Conservation (phyloP, 108 stramenopile genomes). For the Aurantiochytrium sp. region DNA sequence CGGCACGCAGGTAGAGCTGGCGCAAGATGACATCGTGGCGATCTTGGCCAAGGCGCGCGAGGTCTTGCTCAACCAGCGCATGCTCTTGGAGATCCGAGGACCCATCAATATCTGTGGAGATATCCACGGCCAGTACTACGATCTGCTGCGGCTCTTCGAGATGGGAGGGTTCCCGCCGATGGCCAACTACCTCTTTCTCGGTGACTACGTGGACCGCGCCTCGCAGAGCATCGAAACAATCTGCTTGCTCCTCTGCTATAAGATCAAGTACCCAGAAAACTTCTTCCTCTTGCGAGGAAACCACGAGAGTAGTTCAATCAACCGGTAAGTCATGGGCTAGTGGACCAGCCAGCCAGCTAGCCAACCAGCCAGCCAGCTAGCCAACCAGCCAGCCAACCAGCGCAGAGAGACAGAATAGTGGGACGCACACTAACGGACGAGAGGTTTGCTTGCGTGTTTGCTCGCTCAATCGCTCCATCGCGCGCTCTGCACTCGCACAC, state of each 20-base stretch:
- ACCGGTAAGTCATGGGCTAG: slow-evolving; percentile 46
- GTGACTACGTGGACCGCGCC: slow-evolving; percentile 97
- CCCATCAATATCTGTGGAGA: slow-evolving; percentile 99
- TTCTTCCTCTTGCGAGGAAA: slow-evolving; percentile 63
- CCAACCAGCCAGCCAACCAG: too few relatives aligned
- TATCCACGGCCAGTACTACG: slow-evolving; percentile 97
- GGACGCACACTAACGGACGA: too few relatives aligned
- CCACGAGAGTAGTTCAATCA: slow-evolving; percentile 81
- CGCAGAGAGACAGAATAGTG: too few relatives aligned
- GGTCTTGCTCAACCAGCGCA: slow-evolving; percentile 89
- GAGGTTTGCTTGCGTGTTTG: too few relatives aligned
- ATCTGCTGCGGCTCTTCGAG: slow-evolving; percentile 91
- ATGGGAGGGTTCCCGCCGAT: slow-evolving; percentile 96
- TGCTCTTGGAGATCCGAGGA: slow-evolving; percentile 93
- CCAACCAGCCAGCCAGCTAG: too few relatives aligned
- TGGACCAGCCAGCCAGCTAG: too few relatives aligned
- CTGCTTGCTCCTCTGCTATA: slow-evolving; percentile 77
- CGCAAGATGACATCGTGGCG: slow-evolving; percentile 47
- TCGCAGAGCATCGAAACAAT: slow-evolving; percentile 87
- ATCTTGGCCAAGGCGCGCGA: slow-evolving; percentile 67
- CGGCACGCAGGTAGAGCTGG: slow-evolving; percentile 58
- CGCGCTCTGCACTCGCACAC: too few relatives aligned
- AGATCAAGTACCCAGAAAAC: slow-evolving; percentile 80
- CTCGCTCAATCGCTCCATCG: too few relatives aligned
- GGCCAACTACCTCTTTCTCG: slow-evolving; percentile 95